phyloP scores from a whole-genome alignment of 768 basidiomycete genomes.

The Cyclocybe aegerita region DNA sequence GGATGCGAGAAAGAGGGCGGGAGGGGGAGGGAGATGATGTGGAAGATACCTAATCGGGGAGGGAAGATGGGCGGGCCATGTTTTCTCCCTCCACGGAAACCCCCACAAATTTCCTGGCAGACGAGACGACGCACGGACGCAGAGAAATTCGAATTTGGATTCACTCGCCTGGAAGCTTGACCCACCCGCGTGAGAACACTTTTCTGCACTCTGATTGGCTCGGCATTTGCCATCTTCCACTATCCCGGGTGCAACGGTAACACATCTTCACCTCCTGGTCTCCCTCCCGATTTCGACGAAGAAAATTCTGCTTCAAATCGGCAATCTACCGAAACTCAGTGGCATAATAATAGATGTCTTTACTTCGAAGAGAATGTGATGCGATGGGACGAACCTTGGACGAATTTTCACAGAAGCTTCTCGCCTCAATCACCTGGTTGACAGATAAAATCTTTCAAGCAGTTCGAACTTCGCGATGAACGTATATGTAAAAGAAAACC shows the following conservation, averaged over 20 bases:
- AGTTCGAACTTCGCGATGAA: too few relatives aligned
- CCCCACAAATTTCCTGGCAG: conserved; percentile 20
- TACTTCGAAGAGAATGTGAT: too few relatives aligned
- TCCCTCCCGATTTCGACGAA: too few relatives aligned
- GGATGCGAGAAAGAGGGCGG: conserved; percentile 5
- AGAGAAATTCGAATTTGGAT: conserved; percentile 9
- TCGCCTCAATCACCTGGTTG: too few relatives aligned
- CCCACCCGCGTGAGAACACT: conserved; percentile 21
- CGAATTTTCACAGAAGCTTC: too few relatives aligned
- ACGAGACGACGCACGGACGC: conserved; percentile 26
- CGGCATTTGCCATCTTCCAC: conserved; percentile 40
- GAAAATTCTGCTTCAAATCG: too few relatives aligned
- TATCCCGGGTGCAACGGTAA: background rate
- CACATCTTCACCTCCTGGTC: too few relatives aligned
- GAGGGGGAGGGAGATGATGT: conserved; percentile 19
- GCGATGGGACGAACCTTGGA: too few relatives aligned
- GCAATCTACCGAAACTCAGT: too few relatives aligned
- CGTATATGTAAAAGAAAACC: too few relatives aligned
- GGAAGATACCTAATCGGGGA: conserved; percentile 22
- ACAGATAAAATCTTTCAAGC: too few relatives aligned
- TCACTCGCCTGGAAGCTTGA: conserved; percentile 1
- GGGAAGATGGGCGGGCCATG: conserved; percentile 8
- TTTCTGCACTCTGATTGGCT: conserved; percentile 30
- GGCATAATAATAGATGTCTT: too few relatives aligned
- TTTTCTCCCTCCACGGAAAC: conserved; percentile 10